Base-by-base conservation (phyloP, 352 stramenopile species). In the Phytopythium vexans region DNA sequence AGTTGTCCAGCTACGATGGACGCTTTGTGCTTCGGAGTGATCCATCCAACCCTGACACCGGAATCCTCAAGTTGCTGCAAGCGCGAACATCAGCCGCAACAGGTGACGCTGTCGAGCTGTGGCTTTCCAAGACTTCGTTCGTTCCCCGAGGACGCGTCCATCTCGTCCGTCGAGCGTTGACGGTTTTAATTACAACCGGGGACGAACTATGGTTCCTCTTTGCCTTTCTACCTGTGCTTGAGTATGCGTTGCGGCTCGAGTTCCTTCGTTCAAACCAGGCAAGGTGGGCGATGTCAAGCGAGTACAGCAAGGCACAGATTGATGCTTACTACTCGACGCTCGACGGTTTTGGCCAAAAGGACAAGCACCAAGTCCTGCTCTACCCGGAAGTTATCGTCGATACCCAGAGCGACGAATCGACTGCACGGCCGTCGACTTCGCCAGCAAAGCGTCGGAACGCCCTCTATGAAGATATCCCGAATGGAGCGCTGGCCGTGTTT, bases 251-350 rank as follows among this genome's bases (percentile, higher is more conserved):
- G 15, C 77, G 79, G 3, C 35, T 86, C 52, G 49, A 80, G 54
- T 92, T 92, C 62, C 58, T 89, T 32, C 50, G 45, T 1, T 31
- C 31, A 4, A 91, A 91, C 52, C 43, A 67, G 4, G 33, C n/a
- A 9, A 50, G 16, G 15, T 78, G 57, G 10, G 51, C 31, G 10
- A 56, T 73, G 36, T 75, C 60, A 6, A 66, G 58, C 40, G 64
- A 68, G 33, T 87, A 84, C 39, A 55, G 51, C 15, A 47, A 62
- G 0, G 82, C 82, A 8, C 82, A 92, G 49, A 73, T 84, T 41
- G 70, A 86, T 32, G 64, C 76, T 14, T 92, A 92, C 54, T 92
- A 89, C 55, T 92, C 82, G 11, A 92, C 82, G 12, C 50, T 92
- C 8, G 82, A 92, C 51, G 82, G 82, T 1, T 92, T 92, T 49